Percentiles rank a stretch among this genome's conserved stretches.
These are phyloP conservation scores for Talaromyces sp. DNA, from an alignment of 2,329 filamentous ascomycete genomes.

Conservation along the genomic window DNA sequence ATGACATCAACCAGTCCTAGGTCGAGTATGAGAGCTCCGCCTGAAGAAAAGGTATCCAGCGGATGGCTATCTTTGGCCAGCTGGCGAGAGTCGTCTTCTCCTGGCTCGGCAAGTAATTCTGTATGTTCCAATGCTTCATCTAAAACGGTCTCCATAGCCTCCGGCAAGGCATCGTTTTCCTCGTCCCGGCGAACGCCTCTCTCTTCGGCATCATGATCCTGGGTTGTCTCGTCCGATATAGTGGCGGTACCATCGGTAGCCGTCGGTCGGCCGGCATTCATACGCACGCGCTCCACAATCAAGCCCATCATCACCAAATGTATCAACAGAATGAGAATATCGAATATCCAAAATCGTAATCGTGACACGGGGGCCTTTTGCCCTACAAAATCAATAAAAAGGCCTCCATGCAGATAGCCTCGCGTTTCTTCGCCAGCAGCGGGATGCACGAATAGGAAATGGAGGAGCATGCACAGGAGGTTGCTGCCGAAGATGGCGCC, in stretches of 20 bases:
- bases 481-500: slow-evolving; percentile 53
- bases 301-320: slow-evolving; percentile 56
- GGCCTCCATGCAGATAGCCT: slow-evolving; percentile 57
- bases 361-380: slow-evolving; percentile 55
- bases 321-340: slow-evolving; percentile 50
- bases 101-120: slow-evolving; percentile 30
- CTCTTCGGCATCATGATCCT: slow-evolving; percentile 59
- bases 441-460: slow-evolving; percentile 51
- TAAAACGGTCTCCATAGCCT: slow-evolving; percentile 11
- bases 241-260: slow-evolving; percentile 17
- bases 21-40: slow-evolving; percentile 34
- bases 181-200: slow-evolving; percentile 47
- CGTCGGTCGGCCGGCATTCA: slow-evolving; percentile 27
- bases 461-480: slow-evolving; percentile 52
- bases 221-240: slow-evolving; percentile 24
- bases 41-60: slow-evolving; percentile 34
- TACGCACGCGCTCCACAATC: slow-evolving; percentile 48
- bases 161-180: slow-evolving; percentile 7
- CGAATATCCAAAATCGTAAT: slow-evolving; percentile 48
- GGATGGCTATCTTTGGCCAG: slow-evolving; percentile 27
- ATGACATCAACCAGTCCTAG: slow-evolving; percentile 32
- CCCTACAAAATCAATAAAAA: slow-evolving; percentile 63
- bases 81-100: slow-evolving; percentile 18
- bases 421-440: slow-evolving; percentile 48
- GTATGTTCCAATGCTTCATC: slow-evolving; percentile 19